Conservation (phyloP, 768 basidiomycete species). For the Filobasidium wieringae region DNA sequence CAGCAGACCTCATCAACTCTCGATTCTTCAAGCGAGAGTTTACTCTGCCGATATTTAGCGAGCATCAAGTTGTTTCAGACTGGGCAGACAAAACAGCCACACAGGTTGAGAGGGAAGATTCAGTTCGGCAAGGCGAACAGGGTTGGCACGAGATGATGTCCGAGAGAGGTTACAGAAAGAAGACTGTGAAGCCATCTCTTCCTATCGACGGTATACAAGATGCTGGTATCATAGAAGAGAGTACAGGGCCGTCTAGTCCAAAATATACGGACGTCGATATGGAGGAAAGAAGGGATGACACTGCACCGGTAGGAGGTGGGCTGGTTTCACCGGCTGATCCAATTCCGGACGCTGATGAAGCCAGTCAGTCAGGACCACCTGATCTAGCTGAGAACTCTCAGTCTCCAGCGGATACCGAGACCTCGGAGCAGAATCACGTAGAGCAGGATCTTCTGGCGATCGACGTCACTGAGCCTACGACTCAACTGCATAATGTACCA, state of each 20-base stretch:
- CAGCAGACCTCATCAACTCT: slow-evolving; percentile 25
- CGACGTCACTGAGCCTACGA: no score
- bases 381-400: neutral
- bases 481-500: no score
- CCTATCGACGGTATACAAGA: neutral
- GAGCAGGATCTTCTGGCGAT: neutral
- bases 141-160: neutral
- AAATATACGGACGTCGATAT: neutral
- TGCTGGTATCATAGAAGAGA: no score
- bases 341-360: neutral
- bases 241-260: no score
- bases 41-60: slow-evolving; percentile 15
- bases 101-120: neutral
- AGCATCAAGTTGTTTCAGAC: neutral
- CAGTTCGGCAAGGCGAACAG: neutral
- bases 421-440: neutral
- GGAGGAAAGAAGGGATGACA: neutral
- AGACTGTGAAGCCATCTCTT: neutral
- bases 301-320: neutral
- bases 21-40: slow-evolving; percentile 21
- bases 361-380: neutral
- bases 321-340: neutral
- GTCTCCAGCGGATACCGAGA: neutral
- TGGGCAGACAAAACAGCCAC: neutral
- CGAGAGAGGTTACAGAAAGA: neutral